Evolutionary conservation across 768 basidiomycete genomes (phyloP).

Genomic region (Daedaleopsis sinensis): DNA sequence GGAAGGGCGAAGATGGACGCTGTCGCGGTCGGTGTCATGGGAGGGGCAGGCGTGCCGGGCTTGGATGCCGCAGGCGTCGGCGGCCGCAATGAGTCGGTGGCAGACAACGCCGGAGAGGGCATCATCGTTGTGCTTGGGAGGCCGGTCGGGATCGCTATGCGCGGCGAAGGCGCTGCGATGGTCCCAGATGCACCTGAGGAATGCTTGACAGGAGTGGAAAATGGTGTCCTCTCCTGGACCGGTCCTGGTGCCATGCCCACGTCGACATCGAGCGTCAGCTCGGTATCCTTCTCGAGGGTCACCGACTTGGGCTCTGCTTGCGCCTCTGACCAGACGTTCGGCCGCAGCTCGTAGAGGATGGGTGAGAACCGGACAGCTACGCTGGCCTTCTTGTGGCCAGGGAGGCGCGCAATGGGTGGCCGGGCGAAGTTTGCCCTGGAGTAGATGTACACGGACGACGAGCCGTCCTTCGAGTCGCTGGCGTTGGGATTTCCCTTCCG

Average conservation of each 20-base stretch:
- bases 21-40: slow-evolving; percentile 35
- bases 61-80: slow-evolving; percentile 66
- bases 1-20: slow-evolving; percentile 86
- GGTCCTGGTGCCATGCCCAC: slow-evolving; percentile 23
- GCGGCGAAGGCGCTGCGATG: slow-evolving; percentile 55
- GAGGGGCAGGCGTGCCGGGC: slow-evolving; percentile 50
- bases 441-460: slow-evolving; percentile 88
- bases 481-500: slow-evolving; percentile 56
- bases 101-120: slow-evolving; percentile 60
- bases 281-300: slow-evolving; percentile 66
- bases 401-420: slow-evolving; percentile 91
- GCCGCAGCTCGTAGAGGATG: slow-evolving; percentile 87
- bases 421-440: slow-evolving; percentile 92
- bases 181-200: background rate
- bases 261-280: slow-evolving; percentile 65
- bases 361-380: slow-evolving; percentile 95
- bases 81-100: slow-evolving; percentile 48
- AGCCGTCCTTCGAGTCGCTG: slow-evolving; percentile 37
- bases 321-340: slow-evolving; percentile 45
- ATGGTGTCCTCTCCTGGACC: slow-evolving; percentile 7
- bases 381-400: slow-evolving; percentile 95
- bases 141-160: slow-evolving; percentile 32
- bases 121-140: slow-evolving; percentile 30
- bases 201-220: slow-evolving; percentile 15
- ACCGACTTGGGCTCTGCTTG: slow-evolving; percentile 54